Evolutionary conservation across 1,284 basidiomycete species (phyloP).

Genomic region (Schizophyllum commune): DNA sequence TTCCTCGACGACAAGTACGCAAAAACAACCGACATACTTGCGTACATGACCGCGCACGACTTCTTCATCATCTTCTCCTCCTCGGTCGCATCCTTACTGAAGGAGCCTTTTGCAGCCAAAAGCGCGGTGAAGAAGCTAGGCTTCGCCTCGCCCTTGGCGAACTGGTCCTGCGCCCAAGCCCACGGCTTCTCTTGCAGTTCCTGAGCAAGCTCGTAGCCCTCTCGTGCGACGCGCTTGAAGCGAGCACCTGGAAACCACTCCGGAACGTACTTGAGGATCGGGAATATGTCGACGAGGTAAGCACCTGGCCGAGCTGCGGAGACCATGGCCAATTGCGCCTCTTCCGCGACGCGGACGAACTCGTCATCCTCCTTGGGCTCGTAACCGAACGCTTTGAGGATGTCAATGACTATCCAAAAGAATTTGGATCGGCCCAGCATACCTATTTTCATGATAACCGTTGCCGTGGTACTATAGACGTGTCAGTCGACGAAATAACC

Average conservation of each 20-base stretch:
- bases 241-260: constrained; percentile 24
- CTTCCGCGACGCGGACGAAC: constrained; percentile 10
- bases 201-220: constrained; percentile 12
- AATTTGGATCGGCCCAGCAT: background rate
- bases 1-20: constrained; percentile 12
- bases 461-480: background rate
- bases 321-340: constrained; percentile 9
- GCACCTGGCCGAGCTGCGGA: constrained; percentile 12
- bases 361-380: constrained; percentile 10
- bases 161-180: constrained; percentile 10
- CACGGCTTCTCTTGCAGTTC: constrained; percentile 18
- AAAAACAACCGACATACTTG: constrained; percentile 20
- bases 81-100: background rate
- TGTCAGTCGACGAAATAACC: background rate
- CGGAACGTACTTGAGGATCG: constrained; percentile 15
- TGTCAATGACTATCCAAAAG: background rate
- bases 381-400: constrained; percentile 7
- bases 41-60: constrained; percentile 2
- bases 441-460: constrained; percentile 16
- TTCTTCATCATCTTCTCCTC: background rate
- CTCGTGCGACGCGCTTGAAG: constrained; percentile 15
- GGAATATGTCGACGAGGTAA: constrained; percentile 12
- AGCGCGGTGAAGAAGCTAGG: constrained; percentile 13
- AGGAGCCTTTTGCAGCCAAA: constrained; percentile 9
- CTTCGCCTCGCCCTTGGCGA: constrained; percentile 6